Conservation (phyloP, 176 grass and related monocot species). For the Carex kokanica region DNA sequence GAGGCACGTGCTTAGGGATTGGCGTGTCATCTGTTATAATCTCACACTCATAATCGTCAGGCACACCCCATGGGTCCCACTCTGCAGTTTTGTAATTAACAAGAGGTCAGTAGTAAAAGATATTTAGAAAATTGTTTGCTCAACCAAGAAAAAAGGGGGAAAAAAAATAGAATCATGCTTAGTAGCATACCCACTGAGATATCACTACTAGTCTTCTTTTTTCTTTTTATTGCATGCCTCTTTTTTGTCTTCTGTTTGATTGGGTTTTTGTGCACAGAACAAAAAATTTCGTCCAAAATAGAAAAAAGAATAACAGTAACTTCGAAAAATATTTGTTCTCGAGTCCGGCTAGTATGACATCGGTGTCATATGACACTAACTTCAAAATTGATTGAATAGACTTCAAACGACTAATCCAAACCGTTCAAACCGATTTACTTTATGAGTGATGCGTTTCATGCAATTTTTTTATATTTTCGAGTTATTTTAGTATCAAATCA, state of each 20-base stretch:
- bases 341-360: too few species aligned
- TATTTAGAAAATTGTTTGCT: background rate
- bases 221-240: background rate
- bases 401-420: too few species aligned
- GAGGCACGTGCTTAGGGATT: slow-evolving; percentile 92
- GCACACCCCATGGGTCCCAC: slow-evolving; percentile 98
- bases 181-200: background rate
- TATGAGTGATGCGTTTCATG: too few species aligned
- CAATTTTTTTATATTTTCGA: too few species aligned
- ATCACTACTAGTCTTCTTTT: background rate
- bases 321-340: background rate
- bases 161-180: background rate
- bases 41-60: slow-evolving; percentile 87
- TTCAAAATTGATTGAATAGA: too few species aligned
- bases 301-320: background rate
- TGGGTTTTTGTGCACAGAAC: background rate
- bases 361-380: too few species aligned
- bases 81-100: slow-evolving; percentile 39
- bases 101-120: background rate
- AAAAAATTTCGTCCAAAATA: background rate
- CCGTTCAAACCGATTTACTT: too few species aligned
- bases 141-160: background rate
- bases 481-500: too few species aligned
- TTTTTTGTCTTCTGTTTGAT: background rate
- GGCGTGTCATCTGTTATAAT: slow-evolving; percentile 85